Evolutionary conservation across 2,329 filamentous ascomycete genomes (phyloP), one percentile per base, ranked within the genome.

Genomic region (Pseudocercospora macadamiae): DNA sequence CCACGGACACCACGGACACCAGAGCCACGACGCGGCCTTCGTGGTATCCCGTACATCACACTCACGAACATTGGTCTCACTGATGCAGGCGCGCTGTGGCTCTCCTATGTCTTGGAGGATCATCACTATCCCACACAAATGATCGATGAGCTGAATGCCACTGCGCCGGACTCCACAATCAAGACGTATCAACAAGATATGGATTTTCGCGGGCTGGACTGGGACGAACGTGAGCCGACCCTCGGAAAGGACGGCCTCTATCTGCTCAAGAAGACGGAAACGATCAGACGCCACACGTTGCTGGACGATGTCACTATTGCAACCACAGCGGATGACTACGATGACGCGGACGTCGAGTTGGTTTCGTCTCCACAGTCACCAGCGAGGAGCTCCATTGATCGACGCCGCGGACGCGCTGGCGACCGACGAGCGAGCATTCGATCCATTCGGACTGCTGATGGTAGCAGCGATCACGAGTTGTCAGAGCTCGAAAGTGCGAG

Each of bases 31-130:
- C 65, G 69, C 51, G 76, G 76, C 25, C 66, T 79, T 10, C 69
- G 76, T 30, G 71, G 75, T 1, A 66, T 77, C 14, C 75, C 76
- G 4, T 77, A 75, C 64, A 68, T 79, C 56, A 69, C 72, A 6
- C 62, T 79, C 16, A 65, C 59, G 25, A 64, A 76, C 34, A 70
- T 69, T 10, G 67, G 64, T 2, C 67, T 79, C 57, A 67, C 64
- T 14, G 76, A 77, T 57, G 64, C 70, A 16, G 75, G 73, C 12
- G 77, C 75, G 1, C 64, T 78, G 21, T 75, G 73, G 66, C 69
- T 78, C 10, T 78, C 76, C 1, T 75, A 75, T 62, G 53, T 77
- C 4, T 54, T 79, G 16, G 69, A 70, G 42, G 64, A 72, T 28
- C 76, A 79, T 61, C 70, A 74, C 63, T 73, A 66, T 52, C 76